A percentile compares a stretch with the other conserved stretches of the same genome.
These are phyloP conservation scores for Zasmidium cellare DNA, from an alignment of 2,329 filamentous ascomycete species.

Conservation along the genomic window DNA sequence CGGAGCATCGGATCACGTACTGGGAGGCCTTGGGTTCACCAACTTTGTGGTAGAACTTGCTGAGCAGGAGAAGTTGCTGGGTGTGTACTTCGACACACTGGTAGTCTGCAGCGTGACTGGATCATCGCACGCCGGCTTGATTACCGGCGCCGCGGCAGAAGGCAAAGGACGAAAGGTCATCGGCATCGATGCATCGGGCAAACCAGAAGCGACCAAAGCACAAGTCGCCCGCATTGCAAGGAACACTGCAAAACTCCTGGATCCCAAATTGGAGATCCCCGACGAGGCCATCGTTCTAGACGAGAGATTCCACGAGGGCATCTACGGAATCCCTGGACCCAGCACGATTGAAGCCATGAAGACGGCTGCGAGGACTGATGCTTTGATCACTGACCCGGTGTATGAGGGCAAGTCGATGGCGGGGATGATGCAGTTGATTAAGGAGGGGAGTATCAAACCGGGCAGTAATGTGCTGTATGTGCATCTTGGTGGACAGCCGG, in stretches of 20 bases:
- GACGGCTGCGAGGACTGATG: slow-evolving; percentile 68
- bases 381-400: slow-evolving; percentile 72
- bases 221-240: slow-evolving; percentile 68
- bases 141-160: slow-evolving; percentile 66
- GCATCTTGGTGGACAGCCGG: slow-evolving; percentile 69
- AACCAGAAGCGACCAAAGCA: slow-evolving; percentile 60
- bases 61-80: slow-evolving; percentile 61
- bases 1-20: slow-evolving; percentile 68
- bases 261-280: slow-evolving; percentile 61
- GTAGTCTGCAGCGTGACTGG: slow-evolving; percentile 68
- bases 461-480: slow-evolving; percentile 69
- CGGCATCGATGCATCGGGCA: slow-evolving; percentile 67
- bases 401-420: slow-evolving; percentile 76
- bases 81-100: slow-evolving; percentile 66
- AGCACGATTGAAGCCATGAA: slow-evolving; percentile 67
- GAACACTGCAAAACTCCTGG: slow-evolving; percentile 63
- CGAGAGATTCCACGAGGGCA: slow-evolving; percentile 64
- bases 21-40: slow-evolving; percentile 70
- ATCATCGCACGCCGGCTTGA: slow-evolving; percentile 69
- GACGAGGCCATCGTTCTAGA: slow-evolving; percentile 65
- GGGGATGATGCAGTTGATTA: slow-evolving; percentile 69
- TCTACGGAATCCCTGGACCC: slow-evolving; percentile 67
- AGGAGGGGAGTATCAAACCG: slow-evolving; percentile 59
- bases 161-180: slow-evolving; percentile 56
- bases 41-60: slow-evolving; percentile 70